Evolutionary conservation across 768 basidiomycete species (phyloP).

Genomic region (Gelatoporia subvermispora): DNA sequence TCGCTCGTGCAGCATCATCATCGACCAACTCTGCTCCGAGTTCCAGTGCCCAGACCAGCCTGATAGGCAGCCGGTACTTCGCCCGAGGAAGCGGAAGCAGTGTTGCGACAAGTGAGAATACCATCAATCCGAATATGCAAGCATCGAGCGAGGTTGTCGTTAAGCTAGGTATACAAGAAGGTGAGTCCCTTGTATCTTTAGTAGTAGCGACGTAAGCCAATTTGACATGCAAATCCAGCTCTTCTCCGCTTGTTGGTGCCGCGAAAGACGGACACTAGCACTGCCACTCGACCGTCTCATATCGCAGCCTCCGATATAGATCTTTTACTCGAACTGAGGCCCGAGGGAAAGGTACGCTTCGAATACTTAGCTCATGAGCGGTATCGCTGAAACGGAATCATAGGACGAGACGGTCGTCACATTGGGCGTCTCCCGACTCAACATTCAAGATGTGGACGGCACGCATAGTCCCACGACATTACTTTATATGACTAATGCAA

Average conservation of each 20-base stretch:
- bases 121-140: conserved; percentile 9
- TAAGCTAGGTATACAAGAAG: conserved; percentile 41
- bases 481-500: conserved; percentile 51
- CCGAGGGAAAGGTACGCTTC: conserved; percentile 58
- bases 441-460: conserved; percentile 43
- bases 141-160: conserved; percentile 39
- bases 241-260: conserved; percentile 47
- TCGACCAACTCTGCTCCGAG: too few relatives aligned
- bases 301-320: conserved; percentile 59
- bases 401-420: conserved; percentile 72
- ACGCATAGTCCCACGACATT: conserved; percentile 32
- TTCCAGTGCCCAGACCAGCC: conserved; percentile 36
- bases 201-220: background rate
- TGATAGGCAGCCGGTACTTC: conserved; percentile 82
- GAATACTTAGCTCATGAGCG: background rate
- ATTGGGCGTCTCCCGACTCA: conserved; percentile 57
- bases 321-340: conserved; percentile 59
- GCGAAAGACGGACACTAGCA: conserved; percentile 28
- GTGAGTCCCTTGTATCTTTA: conserved; percentile 12
- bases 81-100: conserved; percentile 12
- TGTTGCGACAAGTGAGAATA: conserved; percentile 1
- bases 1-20: conserved; percentile 15
- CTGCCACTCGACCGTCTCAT: conserved; percentile 41
- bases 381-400: background rate
- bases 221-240: conserved; percentile 17